Evolutionary conservation across 169 alveolate species (phyloP), one percentile per base, ranked within the genome.

Genomic region (Plasmodium gallinaceum): DNA sequence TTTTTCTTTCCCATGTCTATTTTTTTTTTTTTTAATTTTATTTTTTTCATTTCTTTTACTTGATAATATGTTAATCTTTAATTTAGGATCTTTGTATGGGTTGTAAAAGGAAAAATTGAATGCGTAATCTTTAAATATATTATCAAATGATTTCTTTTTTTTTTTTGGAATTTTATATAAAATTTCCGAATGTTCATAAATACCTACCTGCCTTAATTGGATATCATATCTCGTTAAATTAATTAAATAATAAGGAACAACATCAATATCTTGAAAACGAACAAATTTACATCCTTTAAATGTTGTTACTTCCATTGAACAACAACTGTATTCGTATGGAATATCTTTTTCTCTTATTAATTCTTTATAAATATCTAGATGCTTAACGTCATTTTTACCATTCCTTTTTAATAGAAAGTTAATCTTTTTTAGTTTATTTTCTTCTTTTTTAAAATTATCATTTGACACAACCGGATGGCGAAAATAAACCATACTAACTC

Each of bases 181-280:
- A 14, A 86, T 61, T 61, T 86, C 92, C 7, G 88, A 86, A 64
- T 86, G 92, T 12, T 86, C 88, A 42, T 70, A 86, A 70, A 86
- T 86, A 18, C 92, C 92, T 5, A 71, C 48, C 57, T 86, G 92
- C 20, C 87, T 86, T 65, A 86, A 39, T 52, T 60, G 60, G 12
- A 86, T 58, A 43, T 86, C 42, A 65, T 86, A 86, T 52, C 71
- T 71, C 14, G 92, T 86, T 32, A 86, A 64, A 61, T 86, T 86
- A 43, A 86, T 22, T 62, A 86, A 73, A 71, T 86, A 86, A 71
- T 45, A 86, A 37, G 92, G 92, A 32, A 86, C 92, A 18, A 86
- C 92, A 51, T 86, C 92, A 37, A 86, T 72, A 73, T 86, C 87
- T 58, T 86, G 92, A 32, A 86, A 86, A 48, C 92, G 92, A 18